These are phyloP conservation scores for Cladobotryum mycophilum DNA, from an alignment of 2,329 filamentous ascomycete species.

Conservation along the genomic window DNA sequence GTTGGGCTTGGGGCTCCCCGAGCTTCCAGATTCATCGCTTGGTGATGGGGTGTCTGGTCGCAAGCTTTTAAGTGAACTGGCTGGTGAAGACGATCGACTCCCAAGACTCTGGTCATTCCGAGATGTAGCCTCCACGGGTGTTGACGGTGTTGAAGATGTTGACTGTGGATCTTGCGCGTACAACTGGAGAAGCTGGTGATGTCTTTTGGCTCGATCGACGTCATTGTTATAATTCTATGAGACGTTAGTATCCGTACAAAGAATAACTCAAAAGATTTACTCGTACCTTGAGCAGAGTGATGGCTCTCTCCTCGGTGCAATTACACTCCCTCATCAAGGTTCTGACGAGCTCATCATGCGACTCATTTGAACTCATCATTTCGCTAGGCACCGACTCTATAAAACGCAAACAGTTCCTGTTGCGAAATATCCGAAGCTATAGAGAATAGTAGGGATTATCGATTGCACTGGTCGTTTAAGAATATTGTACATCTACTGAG, in stretches of 20 bases:
- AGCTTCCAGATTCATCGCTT: neutral
- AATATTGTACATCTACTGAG: no score
- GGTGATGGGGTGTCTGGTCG: neutral
- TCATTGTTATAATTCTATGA: conserved; percentile 4
- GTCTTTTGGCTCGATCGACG: neutral
- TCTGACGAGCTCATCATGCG: neutral
- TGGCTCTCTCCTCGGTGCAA: conserved; percentile 2
- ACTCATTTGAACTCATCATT: neutral
- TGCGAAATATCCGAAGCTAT: neutral
- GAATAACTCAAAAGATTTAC: no score
- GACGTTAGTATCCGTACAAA: neutral
- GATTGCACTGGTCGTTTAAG: no score
- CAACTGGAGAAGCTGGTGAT: neutral
- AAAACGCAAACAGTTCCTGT: neutral
- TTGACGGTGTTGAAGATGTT: neutral
- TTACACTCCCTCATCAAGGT: neutral
- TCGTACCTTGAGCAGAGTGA: neutral
- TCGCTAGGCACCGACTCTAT: neutral
- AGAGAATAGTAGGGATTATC: no score
- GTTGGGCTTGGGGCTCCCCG: neutral
- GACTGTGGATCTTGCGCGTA: neutral
- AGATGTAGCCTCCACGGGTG: neutral
- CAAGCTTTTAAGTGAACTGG: neutral
- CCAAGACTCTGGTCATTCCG: neutral
- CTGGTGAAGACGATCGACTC: neutral